Percentiles rank a stretch among this genome's conserved stretches.
These are phyloP conservation scores for Globisporangium echinulatum DNA, from an alignment of 352 stramenopile genomes.

Conservation along the genomic window DNA sequence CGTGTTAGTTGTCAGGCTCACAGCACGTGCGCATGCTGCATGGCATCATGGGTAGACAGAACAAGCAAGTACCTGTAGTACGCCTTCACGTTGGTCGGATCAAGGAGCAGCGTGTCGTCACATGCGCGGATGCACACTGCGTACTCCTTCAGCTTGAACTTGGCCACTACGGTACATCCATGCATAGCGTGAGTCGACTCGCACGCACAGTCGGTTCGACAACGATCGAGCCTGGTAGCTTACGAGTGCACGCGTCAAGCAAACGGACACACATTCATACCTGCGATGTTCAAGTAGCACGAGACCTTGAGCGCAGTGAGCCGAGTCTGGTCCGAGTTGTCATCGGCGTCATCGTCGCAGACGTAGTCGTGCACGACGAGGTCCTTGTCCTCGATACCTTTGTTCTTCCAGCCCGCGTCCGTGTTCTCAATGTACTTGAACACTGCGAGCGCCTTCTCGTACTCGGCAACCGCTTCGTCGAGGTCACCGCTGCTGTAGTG, in stretches of 20 bases:
- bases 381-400: slow-evolving; percentile 78
- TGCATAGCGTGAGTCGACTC: neutral
- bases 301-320: slow-evolving; percentile 54
- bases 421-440: slow-evolving; percentile 82
- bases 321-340: slow-evolving; percentile 28
- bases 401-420: slow-evolving; percentile 81
- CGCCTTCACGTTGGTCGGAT: slow-evolving; percentile 66
- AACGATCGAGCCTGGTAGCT: neutral
- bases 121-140: slow-evolving; percentile 52
- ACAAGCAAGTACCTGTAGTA: slow-evolving; percentile 41
- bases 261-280: slow-evolving; percentile 20
- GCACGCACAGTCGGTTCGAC: slow-evolving; percentile 1
- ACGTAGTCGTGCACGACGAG: slow-evolving; percentile 52
- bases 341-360: slow-evolving; percentile 29
- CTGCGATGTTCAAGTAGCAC: slow-evolving; percentile 79
- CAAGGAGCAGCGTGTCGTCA: slow-evolving; percentile 57
- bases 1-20: neutral
- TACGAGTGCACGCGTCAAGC: no score
- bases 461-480: slow-evolving; percentile 75
- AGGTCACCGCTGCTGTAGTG: slow-evolving; percentile 39
- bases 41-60: no score
- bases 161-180: slow-evolving; percentile 34
- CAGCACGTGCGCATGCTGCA: neutral
- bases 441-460: slow-evolving; percentile 76
- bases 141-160: slow-evolving; percentile 76